These are phyloP conservation scores for Trichoderma gamsii DNA, from an alignment of 495 filamentous ascomycete species.

Conservation along the genomic window DNA sequence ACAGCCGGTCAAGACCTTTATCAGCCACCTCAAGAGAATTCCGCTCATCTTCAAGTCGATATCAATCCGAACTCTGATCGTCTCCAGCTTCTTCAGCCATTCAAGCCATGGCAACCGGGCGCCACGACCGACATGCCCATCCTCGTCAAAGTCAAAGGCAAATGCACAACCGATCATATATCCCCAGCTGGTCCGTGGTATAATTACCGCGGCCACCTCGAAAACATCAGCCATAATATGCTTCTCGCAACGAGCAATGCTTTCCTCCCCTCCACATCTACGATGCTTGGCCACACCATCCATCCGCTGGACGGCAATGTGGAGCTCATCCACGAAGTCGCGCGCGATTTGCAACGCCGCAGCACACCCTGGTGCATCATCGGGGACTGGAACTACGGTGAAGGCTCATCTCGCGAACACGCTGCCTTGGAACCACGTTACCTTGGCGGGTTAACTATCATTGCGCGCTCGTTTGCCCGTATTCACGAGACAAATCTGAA, in stretches of 20 bases:
- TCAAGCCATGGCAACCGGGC: constrained; percentile 83
- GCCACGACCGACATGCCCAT: constrained; percentile 72
- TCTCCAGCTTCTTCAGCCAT: constrained; percentile 85
- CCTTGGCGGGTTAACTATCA: constrained; percentile 94
- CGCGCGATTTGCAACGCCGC: constrained; percentile 97
- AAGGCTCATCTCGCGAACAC: constrained; percentile 95
- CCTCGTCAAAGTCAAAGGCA: constrained; percentile 94
- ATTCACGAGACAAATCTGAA: constrained; percentile 99
- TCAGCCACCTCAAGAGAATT: constrained; percentile 87
- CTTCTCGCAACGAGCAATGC: constrained; percentile 93
- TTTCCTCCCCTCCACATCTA: constrained; percentile 50
- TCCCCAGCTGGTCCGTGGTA: constrained; percentile 99
- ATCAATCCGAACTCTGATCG: constrained; percentile 89
- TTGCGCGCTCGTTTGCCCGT: constrained; percentile 92
- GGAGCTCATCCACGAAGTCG: constrained; percentile 85
- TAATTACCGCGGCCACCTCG: constrained; percentile 98
- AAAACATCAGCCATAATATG: constrained; percentile 99
- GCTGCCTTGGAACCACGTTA: constrained; percentile 96
- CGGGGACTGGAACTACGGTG: constrained; percentile 99
- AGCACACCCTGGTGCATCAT: constrained; percentile 95
- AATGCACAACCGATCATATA: constrained; percentile 99
- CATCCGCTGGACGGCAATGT: constrained; percentile 48
- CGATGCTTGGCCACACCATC: constrained; percentile 60
- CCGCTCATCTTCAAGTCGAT: constrained; percentile 61
- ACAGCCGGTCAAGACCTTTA: constrained; percentile 92